A percentile compares a stretch with the other conserved stretches of the same genome.
These are phyloP conservation scores for Cyclostephanos invisitatus DNA, from an alignment of 108 stramenopile genomes.

Conservation along the genomic window DNA sequence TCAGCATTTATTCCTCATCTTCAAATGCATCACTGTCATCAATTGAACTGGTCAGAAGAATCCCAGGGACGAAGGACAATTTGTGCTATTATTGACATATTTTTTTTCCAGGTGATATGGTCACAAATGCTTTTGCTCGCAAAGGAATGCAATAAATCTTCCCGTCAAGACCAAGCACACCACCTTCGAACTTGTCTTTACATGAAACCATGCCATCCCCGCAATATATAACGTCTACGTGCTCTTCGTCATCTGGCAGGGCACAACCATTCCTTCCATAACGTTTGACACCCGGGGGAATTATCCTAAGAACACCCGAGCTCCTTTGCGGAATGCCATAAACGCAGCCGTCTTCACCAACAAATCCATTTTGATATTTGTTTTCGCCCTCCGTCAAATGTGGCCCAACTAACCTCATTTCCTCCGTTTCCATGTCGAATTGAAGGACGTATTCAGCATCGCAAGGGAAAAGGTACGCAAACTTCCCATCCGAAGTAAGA, in stretches of 20 bases:
- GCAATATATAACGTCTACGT: conserved; percentile 63
- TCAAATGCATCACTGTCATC: conserved; percentile 7
- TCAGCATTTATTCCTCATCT: not conserved
- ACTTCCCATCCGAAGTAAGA: conserved; percentile 51
- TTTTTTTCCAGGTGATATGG: conserved; percentile 44
- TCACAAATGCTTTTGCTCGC: conserved; percentile 57
- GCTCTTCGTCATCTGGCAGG: conserved; percentile 39
- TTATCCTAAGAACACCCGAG: conserved; percentile 57
- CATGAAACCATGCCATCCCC: conserved; percentile 60
- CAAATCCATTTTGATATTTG: conserved; percentile 75
- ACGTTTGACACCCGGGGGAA: conserved; percentile 43
- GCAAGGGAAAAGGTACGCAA: conserved; percentile 67
- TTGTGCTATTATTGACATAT: not conserved
- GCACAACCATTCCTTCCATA: conserved; percentile 21
- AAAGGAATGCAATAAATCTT: conserved; percentile 69
- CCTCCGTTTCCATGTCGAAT: conserved; percentile 57
- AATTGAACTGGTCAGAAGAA: conserved; percentile 9
- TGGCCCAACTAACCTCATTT: conserved; percentile 55
- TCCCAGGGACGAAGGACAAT: not conserved
- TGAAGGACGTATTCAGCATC: conserved; percentile 56
- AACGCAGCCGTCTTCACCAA: conserved; percentile 59
- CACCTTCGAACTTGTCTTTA: conserved; percentile 78
- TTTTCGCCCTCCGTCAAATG: conserved; percentile 66
- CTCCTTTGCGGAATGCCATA: conserved; percentile 72
- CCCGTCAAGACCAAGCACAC: conserved; percentile 67